Percentiles rank a stretch among this genome's conserved stretches.
These are phyloP conservation scores for Phialocephala sp. DNA, from an alignment of 2,329 filamentous ascomycete species.

Conservation along the genomic window DNA sequence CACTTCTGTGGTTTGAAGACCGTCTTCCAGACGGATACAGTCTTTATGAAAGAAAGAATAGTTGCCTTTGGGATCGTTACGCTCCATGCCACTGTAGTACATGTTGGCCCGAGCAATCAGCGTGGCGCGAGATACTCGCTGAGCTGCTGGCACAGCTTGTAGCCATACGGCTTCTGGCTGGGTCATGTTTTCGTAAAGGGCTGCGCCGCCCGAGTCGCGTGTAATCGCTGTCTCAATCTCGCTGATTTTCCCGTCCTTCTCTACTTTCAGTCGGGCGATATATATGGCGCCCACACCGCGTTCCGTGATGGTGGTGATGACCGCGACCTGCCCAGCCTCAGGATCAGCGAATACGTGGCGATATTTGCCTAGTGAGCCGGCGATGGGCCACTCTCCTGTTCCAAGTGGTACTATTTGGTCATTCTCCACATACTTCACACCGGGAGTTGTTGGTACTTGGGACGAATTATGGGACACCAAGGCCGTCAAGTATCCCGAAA, in stretches of 20 bases:
- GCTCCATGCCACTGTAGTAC: conserved; percentile 21
- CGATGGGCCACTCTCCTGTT: conserved; percentile 5
- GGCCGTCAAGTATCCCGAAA: conserved; percentile 14
- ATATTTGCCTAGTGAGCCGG: conserved; percentile 11
- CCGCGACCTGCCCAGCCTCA: conserved; percentile 14
- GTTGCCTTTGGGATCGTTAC: conserved; percentile 10
- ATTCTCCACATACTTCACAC: conserved; percentile 20
- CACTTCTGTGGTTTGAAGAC: conserved; percentile 17
- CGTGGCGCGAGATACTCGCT: conserved; percentile 12
- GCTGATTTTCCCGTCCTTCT: conserved; percentile 12
- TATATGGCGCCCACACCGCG: conserved; percentile 16
- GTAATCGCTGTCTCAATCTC: conserved; percentile 22
- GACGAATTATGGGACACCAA: conserved; percentile 11
- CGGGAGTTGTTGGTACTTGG: background rate
- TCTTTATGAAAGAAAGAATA: conserved; percentile 17
- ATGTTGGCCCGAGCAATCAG: conserved; percentile 16
- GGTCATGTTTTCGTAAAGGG: conserved; percentile 17
- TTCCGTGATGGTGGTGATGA: conserved; percentile 16
- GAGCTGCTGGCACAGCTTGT: conserved; percentile 11
- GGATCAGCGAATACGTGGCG: conserved; percentile 15
- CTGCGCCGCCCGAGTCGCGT: conserved; percentile 13
- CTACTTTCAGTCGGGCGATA: conserved; percentile 12
- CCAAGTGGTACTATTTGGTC: conserved; percentile 11
- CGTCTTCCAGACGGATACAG: conserved; percentile 11
- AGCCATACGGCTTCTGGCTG: conserved; percentile 18